phyloP scores from a whole-genome alignment of 306 rosid genomes.

The Lathyrus oleraceus region DNA sequence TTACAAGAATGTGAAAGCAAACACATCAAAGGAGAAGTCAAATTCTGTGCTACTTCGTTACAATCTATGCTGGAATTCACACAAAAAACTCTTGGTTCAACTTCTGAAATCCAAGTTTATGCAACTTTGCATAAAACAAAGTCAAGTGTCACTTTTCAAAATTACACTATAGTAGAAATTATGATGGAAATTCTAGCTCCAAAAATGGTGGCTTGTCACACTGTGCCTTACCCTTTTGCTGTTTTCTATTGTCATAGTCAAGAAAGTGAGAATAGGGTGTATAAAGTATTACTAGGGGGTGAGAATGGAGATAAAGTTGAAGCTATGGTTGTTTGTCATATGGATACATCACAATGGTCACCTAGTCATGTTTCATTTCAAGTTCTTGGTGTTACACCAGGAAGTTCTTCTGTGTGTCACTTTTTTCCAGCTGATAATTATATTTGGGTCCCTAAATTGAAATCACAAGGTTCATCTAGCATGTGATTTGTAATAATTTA shows the following conservation, averaged over 20 bases:
- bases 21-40: constrained; percentile 69
- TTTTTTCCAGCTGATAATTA: constrained; percentile 72
- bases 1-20: constrained; percentile 55
- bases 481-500: constrained; percentile 14
- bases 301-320: constrained; percentile 64
- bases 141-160: constrained; percentile 59
- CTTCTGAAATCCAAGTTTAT: constrained; percentile 34
- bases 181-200: constrained; percentile 49
- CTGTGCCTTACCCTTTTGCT: constrained; percentile 76
- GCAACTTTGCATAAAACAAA: constrained; percentile 52
- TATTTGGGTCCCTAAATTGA: constrained; percentile 54
- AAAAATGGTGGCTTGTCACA: constrained; percentile 75
- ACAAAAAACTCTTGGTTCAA: constrained; percentile 40
- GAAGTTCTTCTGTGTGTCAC: constrained; percentile 65
- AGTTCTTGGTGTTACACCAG: constrained; percentile 58
- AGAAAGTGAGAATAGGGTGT: constrained; percentile 50
- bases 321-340: constrained; percentile 70
- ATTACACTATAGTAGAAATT: constrained; percentile 53
- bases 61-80: constrained; percentile 70
- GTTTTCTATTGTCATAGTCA: constrained; percentile 68
- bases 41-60: constrained; percentile 66
- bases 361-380: constrained; percentile 60
- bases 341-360: constrained; percentile 76
- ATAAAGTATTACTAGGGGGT: constrained; percentile 48
- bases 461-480: constrained; percentile 27